Evolutionary conservation across 805 yeast genomes (phyloP).

Genomic region (Teunomyces barrocoloradensis): DNA sequence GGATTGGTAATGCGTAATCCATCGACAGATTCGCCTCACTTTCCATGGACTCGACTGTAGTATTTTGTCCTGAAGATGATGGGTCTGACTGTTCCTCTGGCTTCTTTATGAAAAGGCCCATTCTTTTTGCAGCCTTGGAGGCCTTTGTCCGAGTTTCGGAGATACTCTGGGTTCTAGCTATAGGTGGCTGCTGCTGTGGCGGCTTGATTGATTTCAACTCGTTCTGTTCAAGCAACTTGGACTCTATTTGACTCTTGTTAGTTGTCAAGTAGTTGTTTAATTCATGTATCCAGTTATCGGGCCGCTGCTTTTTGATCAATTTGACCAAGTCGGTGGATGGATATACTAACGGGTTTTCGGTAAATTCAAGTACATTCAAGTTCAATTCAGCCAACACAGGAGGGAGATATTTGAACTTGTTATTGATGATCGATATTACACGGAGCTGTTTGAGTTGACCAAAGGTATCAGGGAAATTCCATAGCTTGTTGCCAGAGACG

Average conservation of each 20-base stretch:
- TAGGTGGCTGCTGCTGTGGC: slow-evolving; percentile 12
- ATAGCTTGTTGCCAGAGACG: slow-evolving; percentile 54
- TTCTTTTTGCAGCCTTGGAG: slow-evolving; percentile 68
- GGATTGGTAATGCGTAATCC: slow-evolving; percentile 4
- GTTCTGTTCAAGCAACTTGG: slow-evolving; percentile 18
- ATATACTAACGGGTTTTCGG: slow-evolving; percentile 56
- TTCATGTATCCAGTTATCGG: slow-evolving; percentile 46
- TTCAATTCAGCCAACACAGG: slow-evolving; percentile 51
- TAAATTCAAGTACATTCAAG: slow-evolving; percentile 58
- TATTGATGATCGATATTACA: slow-evolving; percentile 61
- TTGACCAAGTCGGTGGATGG: slow-evolving; percentile 40
- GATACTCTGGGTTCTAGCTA: slow-evolving; percentile 28
- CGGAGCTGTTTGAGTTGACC: slow-evolving; percentile 42
- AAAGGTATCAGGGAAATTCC: slow-evolving; percentile 38
- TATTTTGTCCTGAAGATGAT: not conserved
- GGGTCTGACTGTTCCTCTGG: slow-evolving; percentile 11
- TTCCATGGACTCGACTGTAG: not conserved
- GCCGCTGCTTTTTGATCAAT: slow-evolving; percentile 34
- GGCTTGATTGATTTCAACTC: slow-evolving; percentile 8
- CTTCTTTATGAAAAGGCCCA: slow-evolving; percentile 66
- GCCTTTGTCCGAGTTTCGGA: slow-evolving; percentile 42
- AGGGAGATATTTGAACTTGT: slow-evolving; percentile 55
- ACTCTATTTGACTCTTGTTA: slow-evolving; percentile 32
- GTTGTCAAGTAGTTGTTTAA: slow-evolving; percentile 38
- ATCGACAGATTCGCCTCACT: not conserved